Evolutionary conservation across 169 alveolate genomes (phyloP).

Genomic region (Cryptosporidium ubiquitum): DNA sequence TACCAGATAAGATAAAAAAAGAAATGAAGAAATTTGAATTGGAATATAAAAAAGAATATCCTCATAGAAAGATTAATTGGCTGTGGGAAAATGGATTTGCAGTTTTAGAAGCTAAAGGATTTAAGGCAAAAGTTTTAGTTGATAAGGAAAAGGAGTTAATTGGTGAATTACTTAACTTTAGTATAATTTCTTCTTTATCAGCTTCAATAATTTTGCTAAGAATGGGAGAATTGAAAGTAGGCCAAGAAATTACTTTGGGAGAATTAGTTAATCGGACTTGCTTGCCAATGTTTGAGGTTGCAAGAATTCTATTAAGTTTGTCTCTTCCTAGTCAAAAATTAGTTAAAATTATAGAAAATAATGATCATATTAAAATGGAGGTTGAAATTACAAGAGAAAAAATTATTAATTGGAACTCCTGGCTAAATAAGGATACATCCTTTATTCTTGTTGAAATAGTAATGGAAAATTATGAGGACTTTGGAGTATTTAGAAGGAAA

Average conservation of each 20-base stretch:
- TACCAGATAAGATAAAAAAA: conserved; percentile 6
- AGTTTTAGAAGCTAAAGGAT: conserved; percentile 15
- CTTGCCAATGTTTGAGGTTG: conserved; percentile 11
- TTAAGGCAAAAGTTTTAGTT: background rate
- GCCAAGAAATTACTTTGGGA: background rate
- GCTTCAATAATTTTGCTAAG: background rate
- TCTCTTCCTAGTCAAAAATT: conserved; percentile 38
- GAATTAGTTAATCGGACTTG: background rate
- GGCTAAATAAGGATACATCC: conserved; percentile 10
- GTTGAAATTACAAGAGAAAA: conserved; percentile 14
- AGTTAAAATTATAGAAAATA: background rate
- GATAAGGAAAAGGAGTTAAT: background rate
- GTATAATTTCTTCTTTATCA: background rate
- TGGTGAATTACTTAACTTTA: background rate
- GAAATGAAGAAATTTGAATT: conserved; percentile 16
- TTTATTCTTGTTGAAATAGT: background rate
- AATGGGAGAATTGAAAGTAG: background rate
- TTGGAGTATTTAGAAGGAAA: background rate
- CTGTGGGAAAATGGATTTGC: conserved; percentile 64
- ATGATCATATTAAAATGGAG: background rate
- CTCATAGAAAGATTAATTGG: conserved; percentile 62
- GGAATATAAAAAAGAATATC: conserved; percentile 17
- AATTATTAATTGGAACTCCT: conserved; percentile 29
- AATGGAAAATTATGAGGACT: background rate
- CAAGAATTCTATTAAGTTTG: conserved; percentile 38